Base-by-base conservation (phyloP, 148 eudicot species). In the Dysphania ambrosioides region DNA sequence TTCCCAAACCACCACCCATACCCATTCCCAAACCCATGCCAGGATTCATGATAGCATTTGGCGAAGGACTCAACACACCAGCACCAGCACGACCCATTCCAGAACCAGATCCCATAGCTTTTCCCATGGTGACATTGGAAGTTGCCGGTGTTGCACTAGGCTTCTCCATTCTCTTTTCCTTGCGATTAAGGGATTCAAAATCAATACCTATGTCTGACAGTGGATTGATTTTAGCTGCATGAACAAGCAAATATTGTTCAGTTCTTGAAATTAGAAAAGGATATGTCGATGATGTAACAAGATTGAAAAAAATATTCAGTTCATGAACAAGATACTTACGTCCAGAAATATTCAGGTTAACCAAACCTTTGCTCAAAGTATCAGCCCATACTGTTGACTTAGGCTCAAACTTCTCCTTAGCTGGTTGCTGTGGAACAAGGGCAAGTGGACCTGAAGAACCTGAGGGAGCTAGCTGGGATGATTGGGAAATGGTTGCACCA, bases 21-120 rank as follows among this genome's bases (percentile, higher is more conserved):
- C 83, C 83, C 82, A 83, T 76, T 31, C 79, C 77, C 72, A 66
- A 29, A 1, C 70, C 76, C 57, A 76, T 75, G 13, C 85, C 80
- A 57, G 44, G 47, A 2, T 81, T 79, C 82, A 87, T 71, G 89
- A 88, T 84, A 27, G 91, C 78, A 77, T 86, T 88, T 27, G 81
- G 72, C 40, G 80, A 60, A 73, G 93, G 81, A 85, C 95, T 85
- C 57, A 86, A 68, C 69, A 87, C 87, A 75, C n/a, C n/a, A n/a
- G n/a, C n/a, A n/a, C 92, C 88, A 58, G 96, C 90, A 75, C 97
- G 96, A 19, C 98, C 98, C 13, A 92, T 88, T 72, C 97, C 97
- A 77, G 97, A 75, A 72, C 98, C 98, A 34, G 96, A 90, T 72
- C 98, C 98, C 98, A 94, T 94, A 59, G 98, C 98, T 80, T 95